Evolutionary conservation across 2,329 filamentous ascomycete genomes (phyloP).

Genomic region (Fusarium incarnatum): DNA sequence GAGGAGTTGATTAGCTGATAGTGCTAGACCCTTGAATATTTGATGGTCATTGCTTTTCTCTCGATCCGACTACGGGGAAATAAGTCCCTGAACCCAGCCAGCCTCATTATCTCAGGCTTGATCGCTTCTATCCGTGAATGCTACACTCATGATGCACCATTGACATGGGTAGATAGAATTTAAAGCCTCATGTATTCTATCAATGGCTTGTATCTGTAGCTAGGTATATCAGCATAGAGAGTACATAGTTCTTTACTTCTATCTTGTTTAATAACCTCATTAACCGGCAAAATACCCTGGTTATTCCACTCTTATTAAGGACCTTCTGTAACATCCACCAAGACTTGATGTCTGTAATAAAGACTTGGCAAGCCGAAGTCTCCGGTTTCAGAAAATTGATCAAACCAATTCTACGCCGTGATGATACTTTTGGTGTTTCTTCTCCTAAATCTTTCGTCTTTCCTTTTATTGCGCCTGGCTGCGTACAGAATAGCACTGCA

Average conservation of each 20-base stretch:
- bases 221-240: neutral
- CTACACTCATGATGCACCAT: neutral
- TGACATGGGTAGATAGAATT: neutral
- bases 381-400: conserved; percentile 36
- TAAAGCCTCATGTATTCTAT: neutral
- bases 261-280: conserved; percentile 1
- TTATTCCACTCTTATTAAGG: conserved; percentile 37
- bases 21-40: neutral
- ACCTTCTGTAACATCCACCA: conserved; percentile 24
- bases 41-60: neutral
- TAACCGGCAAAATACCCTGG: conserved; percentile 31
- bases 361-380: conserved; percentile 13
- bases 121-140: neutral
- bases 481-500: neutral
- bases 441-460: neutral
- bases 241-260: neutral
- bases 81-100: neutral
- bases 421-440: conserved; percentile 4
- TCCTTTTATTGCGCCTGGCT: neutral
- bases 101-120: neutral
- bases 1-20: neutral
- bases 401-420: conserved; percentile 7
- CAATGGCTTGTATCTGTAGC: neutral
- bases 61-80: neutral
- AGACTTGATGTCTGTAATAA: conserved; percentile 16